phyloP scores from a whole-genome alignment of 306 rosid species.

The Gastrolobium villosum region DNA sequence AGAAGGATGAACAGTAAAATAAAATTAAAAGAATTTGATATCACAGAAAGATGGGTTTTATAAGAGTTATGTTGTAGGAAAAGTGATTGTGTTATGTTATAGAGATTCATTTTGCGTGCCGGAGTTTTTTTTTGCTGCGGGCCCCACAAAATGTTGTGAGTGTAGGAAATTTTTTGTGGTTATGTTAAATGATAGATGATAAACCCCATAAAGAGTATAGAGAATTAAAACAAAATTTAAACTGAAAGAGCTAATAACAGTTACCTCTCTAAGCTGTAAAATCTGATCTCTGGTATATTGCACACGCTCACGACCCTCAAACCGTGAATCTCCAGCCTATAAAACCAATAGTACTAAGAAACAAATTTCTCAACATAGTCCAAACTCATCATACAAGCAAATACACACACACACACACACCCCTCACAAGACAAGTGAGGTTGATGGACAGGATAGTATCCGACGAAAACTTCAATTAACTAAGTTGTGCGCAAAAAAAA shows the following conservation, averaged over 20 bases:
- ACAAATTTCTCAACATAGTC: constrained; percentile 18
- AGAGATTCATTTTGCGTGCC: too few species aligned
- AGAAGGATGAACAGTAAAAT: background rate
- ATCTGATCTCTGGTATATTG: constrained; percentile 72
- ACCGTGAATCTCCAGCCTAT: constrained; percentile 75
- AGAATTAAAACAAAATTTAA: constrained; percentile 1
- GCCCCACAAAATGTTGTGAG: too few species aligned
- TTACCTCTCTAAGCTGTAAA: constrained; percentile 74
- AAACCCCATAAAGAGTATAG: background rate
- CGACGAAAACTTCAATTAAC: background rate
- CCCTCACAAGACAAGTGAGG: constrained; percentile 23
- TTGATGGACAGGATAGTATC: background rate
- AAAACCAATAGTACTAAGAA: constrained; percentile 26
- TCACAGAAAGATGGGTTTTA: too few species aligned
- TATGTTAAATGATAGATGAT: too few species aligned
- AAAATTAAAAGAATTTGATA: background rate
- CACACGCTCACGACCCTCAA: constrained; percentile 78
- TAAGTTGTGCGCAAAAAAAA: background rate
- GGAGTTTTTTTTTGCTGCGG: too few species aligned
- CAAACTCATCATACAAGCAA: constrained; percentile 6
- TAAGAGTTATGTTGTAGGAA: too few species aligned
- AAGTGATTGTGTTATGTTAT: too few species aligned
- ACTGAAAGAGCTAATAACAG: background rate
- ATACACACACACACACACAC: background rate
- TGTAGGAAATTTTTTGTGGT: too few species aligned